Conservation (phyloP, 2,329 filamentous ascomycete genomes). For the Clarireedia monteithiana region DNA sequence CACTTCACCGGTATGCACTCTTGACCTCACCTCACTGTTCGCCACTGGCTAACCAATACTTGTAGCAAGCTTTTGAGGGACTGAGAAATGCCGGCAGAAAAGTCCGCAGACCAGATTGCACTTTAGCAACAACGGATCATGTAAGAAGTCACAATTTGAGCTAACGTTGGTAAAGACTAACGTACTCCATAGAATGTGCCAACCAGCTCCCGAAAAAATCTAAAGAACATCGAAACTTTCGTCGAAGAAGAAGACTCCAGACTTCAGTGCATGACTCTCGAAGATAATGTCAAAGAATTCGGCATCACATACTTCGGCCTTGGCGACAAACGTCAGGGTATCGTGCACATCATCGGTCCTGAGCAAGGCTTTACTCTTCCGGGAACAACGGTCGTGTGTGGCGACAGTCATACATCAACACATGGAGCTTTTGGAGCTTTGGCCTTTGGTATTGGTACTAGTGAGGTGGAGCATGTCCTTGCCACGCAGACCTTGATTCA, state of each 20-base stretch:
- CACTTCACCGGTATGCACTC: constrained; percentile 72
- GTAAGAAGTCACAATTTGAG: background rate
- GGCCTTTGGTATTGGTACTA: constrained; percentile 95
- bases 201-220: constrained; percentile 79
- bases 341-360: constrained; percentile 96
- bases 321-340: constrained; percentile 92
- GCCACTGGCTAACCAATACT: constrained; percentile 7
- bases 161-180: constrained; percentile 13
- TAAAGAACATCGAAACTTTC: constrained; percentile 90
- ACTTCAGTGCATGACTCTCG: constrained; percentile 88
- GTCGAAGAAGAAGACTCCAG: constrained; percentile 78
- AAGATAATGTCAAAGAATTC: constrained; percentile 96
- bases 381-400: constrained; percentile 93
- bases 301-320: constrained; percentile 96
- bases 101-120: constrained; percentile 93
- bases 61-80: constrained; percentile 81
- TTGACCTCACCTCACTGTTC: background rate
- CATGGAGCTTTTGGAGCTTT: constrained; percentile 94
- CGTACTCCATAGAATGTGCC: constrained; percentile 68
- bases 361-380: constrained; percentile 98
- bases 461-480: constrained; percentile 96
- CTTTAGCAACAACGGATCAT: constrained; percentile 92
- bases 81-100: constrained; percentile 72
- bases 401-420: constrained; percentile 96
- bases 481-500: constrained; percentile 94